phyloP scores from a whole-genome alignment of 768 basidiomycete genomes.

The Tylopilus intermedius region DNA sequence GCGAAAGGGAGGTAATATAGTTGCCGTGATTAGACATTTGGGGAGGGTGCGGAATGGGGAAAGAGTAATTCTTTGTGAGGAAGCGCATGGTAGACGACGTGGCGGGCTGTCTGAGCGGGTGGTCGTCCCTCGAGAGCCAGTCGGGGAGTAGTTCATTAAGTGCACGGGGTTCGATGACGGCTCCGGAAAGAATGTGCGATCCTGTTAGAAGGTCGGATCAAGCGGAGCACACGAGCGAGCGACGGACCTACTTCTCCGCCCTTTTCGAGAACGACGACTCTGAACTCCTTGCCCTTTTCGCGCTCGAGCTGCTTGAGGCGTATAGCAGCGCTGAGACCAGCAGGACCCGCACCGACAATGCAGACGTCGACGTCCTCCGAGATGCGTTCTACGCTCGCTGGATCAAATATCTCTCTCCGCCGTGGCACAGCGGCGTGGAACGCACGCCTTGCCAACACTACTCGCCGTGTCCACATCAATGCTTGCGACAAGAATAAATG shows the following conservation, averaged over 20 bases:
- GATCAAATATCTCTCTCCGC: constrained; percentile 42
- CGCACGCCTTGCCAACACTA: constrained; percentile 8
- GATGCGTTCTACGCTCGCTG: constrained; percentile 67
- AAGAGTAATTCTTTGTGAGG: constrained; percentile 59
- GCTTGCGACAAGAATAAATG: no score
- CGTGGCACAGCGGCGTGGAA: constrained; percentile 15
- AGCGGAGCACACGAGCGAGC: not conserved
- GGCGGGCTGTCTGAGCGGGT: constrained; percentile 80
- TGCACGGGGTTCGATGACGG: constrained; percentile 89
- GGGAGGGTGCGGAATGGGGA: constrained; percentile 92
- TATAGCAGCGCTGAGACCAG: constrained; percentile 94
- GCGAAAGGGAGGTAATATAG: constrained; percentile 86
- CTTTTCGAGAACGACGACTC: constrained; percentile 95
- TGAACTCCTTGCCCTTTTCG: constrained; percentile 49
- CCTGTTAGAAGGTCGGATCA: constrained; percentile 41
- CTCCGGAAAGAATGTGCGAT: constrained; percentile 91
- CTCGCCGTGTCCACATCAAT: constrained; percentile 5
- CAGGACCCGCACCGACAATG: constrained; percentile 94
- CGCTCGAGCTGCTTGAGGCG: constrained; percentile 84
- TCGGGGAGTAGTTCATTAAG: constrained; percentile 86
- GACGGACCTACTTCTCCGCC: constrained; percentile 84
- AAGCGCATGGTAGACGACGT: constrained; percentile 80
- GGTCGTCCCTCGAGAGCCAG: constrained; percentile 62
- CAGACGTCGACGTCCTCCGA: constrained; percentile 94
- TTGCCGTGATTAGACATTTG: constrained; percentile 96